Base-by-base conservation (phyloP, 176 grass and related monocot genomes). In the Tillandsia leiboldiana region DNA sequence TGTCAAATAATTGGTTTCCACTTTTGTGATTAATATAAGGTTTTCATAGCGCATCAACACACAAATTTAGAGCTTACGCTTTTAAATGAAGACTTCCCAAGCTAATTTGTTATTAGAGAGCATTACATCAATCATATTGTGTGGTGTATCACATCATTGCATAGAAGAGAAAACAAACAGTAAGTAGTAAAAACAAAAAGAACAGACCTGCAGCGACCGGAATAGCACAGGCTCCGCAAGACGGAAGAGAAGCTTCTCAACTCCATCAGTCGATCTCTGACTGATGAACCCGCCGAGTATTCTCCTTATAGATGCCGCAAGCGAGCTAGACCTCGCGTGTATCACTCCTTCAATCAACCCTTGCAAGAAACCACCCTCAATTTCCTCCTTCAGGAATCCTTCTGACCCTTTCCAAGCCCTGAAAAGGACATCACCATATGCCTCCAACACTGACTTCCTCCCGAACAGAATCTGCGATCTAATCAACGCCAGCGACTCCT, bases 161-260 rank as follows among this genome's bases (percentile, higher is more conserved):
- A 54, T 76, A 28, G 24, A 11, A 8, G 53, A 48, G 11, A 72
- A 8, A 11, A 65, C 50, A 1, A 17, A 81, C 58, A 77, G 48
- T 47, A 75, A 63, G 18, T 17, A 74, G 1, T 52, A 72, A n/a
- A n/a, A 74, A 11, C 10, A 61, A 2, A 77, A 76, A 76, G 22
- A 13, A 49, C 27, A 22, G 26, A 85, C 94, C 94, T 97, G 94
- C 73, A 97, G 80, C 2, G 89, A 90, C 29, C 93, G 79, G 78
- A 92, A 97, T 3, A 97, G 54, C 69, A 97, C 79, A 33, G 93
- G 93, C 81, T 97, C 93, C 0, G 83, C 81, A 62, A 97, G 80
- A 29, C 71, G 70, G 53, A 84, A 92, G 22, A 97, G 75, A 48
- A 97, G 71, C 69, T 92, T 97, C 68, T 97, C 86, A 68, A 97